Percentiles rank a stretch among this genome's conserved stretches.
These are phyloP conservation scores for Fusarium sp. DNA, from an alignment of 2,329 filamentous ascomycete genomes.

Conservation along the genomic window DNA sequence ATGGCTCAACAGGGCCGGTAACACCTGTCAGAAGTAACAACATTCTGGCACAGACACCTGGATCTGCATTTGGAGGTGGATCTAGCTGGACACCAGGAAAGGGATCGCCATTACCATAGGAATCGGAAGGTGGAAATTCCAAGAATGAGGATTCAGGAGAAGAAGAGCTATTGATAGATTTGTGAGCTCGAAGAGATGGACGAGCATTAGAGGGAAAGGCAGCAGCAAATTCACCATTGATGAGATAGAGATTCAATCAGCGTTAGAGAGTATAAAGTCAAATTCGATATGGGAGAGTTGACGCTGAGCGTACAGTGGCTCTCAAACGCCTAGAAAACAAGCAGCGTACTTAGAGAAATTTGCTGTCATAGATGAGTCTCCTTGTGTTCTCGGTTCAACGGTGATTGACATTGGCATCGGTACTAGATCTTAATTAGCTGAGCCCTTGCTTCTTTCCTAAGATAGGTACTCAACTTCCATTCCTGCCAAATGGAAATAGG, in stretches of 20 bases:
- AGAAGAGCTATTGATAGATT: neutral
- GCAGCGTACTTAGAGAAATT: neutral
- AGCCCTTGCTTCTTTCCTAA: neutral
- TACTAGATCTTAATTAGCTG: neutral
- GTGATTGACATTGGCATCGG: neutral
- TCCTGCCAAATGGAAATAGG: neutral
- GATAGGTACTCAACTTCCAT: neutral
- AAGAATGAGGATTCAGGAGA: neutral
- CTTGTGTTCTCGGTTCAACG: neutral
- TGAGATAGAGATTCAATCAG: neutral
- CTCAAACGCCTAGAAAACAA: neutral
- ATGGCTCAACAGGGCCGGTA: conserved; percentile 55
- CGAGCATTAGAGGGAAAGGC: neutral
- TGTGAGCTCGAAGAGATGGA: neutral
- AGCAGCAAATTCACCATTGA: neutral
- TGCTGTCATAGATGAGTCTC: neutral
- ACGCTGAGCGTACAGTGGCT: neutral
- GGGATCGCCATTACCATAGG: conserved; percentile 53
- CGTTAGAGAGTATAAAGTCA: neutral
- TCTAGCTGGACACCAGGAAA: conserved; percentile 61
- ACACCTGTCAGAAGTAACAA: conserved; percentile 59
- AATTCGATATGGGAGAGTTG: neutral
- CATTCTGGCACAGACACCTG: conserved; percentile 49
- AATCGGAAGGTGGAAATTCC: conserved; percentile 1
- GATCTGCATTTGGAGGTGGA: conserved; percentile 54